Evolutionary conservation across 495 filamentous ascomycete species (phyloP), one percentile per base, ranked within the genome.

Genomic region (Pseudoneurospora amorphoporcata): DNA sequence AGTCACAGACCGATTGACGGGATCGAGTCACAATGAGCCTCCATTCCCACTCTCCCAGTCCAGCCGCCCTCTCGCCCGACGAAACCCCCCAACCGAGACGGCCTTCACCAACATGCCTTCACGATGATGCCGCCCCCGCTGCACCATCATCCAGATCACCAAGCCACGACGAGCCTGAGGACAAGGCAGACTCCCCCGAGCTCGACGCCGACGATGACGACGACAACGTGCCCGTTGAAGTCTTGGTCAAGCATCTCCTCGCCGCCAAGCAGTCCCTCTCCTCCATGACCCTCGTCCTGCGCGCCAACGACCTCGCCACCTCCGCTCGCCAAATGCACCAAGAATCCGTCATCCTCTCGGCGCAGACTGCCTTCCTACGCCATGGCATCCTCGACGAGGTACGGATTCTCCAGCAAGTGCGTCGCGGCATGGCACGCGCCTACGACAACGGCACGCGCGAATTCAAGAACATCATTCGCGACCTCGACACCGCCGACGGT

Each of bases 261-360:
- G 90, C 90, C 47, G 92, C 96, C 4, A 99, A 98, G 82, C 89
- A 93, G 37, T 94, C 95, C 8, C 88, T 99, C 3, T 91, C 92
- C n/a, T 94, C 92, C 3, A 92, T 95, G 75, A 87, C 83, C 68
- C 89, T 94, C 74, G 93, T 98, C 47, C 90, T 90, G 81, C 92
- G 93, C 53, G 95, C 95, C 72, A 92, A 96, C 77, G 90, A 95
- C 76, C 90, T 99, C 43, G 92, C 95, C 58, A 92, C 88, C 43
- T 82, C 88, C 9, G 92, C 94, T 37, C 90, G 94, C 53, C 83
- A 86, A 35, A 87, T 92, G 35, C 82, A 98, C 71, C 93, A 97
- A 78, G 90, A 94, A 75, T 91, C 90, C 72, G 91, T 93, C 40
- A 84, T 94, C 9, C 87, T 95, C 14, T 87, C 85, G 43, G 92